A percentile compares a stretch with the other conserved stretches of the same genome.
Conservation (phyloP, 176 grass and related monocot genomes). For the Secale cereale region DNA sequence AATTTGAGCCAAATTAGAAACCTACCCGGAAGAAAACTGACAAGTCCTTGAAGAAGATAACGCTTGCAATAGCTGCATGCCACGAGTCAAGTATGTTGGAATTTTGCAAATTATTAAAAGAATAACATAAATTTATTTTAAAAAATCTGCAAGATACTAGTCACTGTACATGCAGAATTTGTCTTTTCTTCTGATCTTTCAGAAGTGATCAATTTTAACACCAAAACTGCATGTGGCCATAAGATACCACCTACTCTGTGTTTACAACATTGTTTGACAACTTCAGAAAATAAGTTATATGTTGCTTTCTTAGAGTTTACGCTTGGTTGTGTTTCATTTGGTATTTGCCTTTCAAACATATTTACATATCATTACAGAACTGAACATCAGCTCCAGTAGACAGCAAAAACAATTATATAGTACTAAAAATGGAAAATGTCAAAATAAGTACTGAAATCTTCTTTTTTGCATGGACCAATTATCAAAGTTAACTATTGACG, state of each 20-base stretch:
- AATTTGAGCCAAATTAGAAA: background rate
- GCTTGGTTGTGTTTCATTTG: background rate
- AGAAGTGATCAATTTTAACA: background rate
- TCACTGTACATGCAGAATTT: background rate
- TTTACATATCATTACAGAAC: background rate
- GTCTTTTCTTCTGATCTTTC: background rate
- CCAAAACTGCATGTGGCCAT: background rate
- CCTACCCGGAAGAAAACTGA: slow-evolving; percentile 41
- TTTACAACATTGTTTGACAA: background rate
- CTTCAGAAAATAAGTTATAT: background rate
- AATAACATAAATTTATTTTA: too few species aligned
- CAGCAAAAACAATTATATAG: background rate
- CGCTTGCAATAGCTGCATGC: slow-evolving; percentile 54
- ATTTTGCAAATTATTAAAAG: background rate
- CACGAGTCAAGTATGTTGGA: slow-evolving; percentile 13
- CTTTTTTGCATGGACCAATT: background rate
- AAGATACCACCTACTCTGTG: background rate
- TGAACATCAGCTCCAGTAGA: background rate
- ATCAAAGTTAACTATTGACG: background rate
- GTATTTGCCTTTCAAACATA: background rate
- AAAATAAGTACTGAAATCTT: background rate
- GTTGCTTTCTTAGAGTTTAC: background rate
- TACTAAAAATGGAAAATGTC: background rate
- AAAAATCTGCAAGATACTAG: background rate
- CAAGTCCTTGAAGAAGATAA: slow-evolving; percentile 54